Evolutionary conservation across 129 eudicot species (phyloP), one percentile per base, ranked within the genome.

Genomic region (Sambucus nigra): DNA sequence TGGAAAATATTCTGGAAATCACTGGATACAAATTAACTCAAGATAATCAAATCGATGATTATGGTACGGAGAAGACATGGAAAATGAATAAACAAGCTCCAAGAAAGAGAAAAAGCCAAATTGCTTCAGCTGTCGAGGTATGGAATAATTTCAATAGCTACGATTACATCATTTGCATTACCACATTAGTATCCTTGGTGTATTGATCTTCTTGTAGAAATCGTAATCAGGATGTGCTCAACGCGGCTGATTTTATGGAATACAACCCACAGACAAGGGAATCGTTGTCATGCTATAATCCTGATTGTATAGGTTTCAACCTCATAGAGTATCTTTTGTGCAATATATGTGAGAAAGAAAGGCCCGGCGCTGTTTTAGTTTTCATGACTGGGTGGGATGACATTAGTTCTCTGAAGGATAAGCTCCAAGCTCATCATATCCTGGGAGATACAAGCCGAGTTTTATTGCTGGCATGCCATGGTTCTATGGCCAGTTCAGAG

Each of bases 341-440:
- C 74, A 55, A 68, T 47, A 82, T 92, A 19, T 82, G 99, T 51
- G 76, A 70, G 57, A 72, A 51, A 47, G 87, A 75, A 67, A 74
- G 56, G 38, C 80, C 87, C 15, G 99, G 99, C 35, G 94, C 94
- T 62, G 69, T 92, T 64, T 68, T 92, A 59, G 91, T 92, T 16
- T 92, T 92, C 60, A 58, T 92, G 95, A 92, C 96, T 21, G 99
- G 99, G 32, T 92, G 95, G 99, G 99, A 92, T 69, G 99, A 92
- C 70, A 86, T 92, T 47, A 79, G 71, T 47, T 74, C 96, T 22
- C 60, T 92, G 13, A 92, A 80, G 73, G 95, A 92, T 26, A 92
- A 92, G 74, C 84, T 92, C 24, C 87, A 76, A 75, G 76, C 84
- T 47, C 80, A 92, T 71, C 77, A 71, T 39, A 53, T 64, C 31